A percentile compares a stretch with the other conserved stretches of the same genome.
Evolutionary conservation across 129 eudicot species (phyloP).

Genomic region (Escallonia herrerae): DNA sequence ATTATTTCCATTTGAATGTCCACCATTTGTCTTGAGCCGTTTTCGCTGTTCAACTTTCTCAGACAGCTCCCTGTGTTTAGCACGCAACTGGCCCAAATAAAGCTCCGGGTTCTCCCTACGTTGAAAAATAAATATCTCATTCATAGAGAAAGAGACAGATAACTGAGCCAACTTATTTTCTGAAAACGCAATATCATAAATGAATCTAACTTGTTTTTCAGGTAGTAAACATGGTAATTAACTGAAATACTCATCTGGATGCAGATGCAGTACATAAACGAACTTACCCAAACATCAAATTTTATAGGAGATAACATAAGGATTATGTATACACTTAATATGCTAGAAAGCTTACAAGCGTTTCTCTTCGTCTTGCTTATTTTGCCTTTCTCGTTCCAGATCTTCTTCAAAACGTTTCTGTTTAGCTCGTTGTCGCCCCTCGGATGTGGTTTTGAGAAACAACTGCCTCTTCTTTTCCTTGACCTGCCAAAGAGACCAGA

Average conservation of each 20-base stretch:
- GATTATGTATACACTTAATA: background rate
- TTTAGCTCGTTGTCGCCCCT: slow-evolving; percentile 94
- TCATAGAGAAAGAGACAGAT: background rate
- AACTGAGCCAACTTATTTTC: background rate
- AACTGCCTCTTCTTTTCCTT: slow-evolving; percentile 89
- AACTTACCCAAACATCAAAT: no score
- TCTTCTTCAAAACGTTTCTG: slow-evolving; percentile 91
- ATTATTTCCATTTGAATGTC: slow-evolving; percentile 54
- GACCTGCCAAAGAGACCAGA: slow-evolving; percentile 37
- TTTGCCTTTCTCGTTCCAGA: slow-evolving; percentile 64
- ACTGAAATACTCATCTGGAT: background rate
- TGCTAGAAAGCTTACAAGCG: slow-evolving; percentile 59
- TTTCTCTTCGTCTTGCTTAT: slow-evolving; percentile 82
- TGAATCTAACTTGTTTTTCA: no score
- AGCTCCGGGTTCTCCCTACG: slow-evolving; percentile 84
- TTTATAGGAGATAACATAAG: background rate
- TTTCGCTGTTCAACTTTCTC: slow-evolving; percentile 92
- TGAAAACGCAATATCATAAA: no score
- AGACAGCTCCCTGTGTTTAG: slow-evolving; percentile 60
- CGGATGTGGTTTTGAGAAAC: slow-evolving; percentile 91
- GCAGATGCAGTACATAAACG: background rate
- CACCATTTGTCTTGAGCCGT: slow-evolving; percentile 72
- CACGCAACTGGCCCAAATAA: slow-evolving; percentile 77
- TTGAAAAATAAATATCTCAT: background rate
- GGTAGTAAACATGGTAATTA: no score